Evolutionary conservation across 208 protist genomes (phyloP), one percentile per base, ranked within the genome.

Genomic region (Blechomonas ayalai): DNA sequence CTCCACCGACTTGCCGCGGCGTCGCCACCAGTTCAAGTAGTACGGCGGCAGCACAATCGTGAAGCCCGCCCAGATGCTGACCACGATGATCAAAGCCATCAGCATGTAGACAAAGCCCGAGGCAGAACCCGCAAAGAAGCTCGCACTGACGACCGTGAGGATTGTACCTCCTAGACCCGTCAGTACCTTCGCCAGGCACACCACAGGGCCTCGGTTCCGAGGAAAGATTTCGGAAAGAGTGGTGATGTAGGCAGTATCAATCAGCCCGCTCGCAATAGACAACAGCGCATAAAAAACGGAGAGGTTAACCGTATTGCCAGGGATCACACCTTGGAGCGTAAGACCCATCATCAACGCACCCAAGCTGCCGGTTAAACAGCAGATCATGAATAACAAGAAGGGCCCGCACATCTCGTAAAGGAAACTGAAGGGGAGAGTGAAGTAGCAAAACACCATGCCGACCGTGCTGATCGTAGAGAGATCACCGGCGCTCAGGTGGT

Each of bases 161-260:
- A 76, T 50, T 7, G 76, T 80, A 62, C 70, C 69, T 40, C 76
- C 76, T 18, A 85, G 55, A n/a, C 71, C 58, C 2, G 76, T 74
- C 76, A 85, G 79, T 33, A 85, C 76, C 64, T 85, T 85, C n/a
- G 59, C 76, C 9, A 83, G 60, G 31, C 60, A 67, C 35, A 83
- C 55, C 24, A 78, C 66, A 4, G 68, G 74, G 39, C 74, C 74
- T 27, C 74, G 68, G 56, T 83, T 83, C 34, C 74, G 74, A 16
- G 74, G 74, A 39, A 83, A 83, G 0, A 74, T 38, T 46, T 83
- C 74, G 45, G 67, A 56, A 19, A 83, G 42, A 4, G 64, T 74
- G 24, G 67, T 60, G 52, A 83, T 62, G 41, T 75, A 78, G 18
- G 46, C 57, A 24, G 52, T 61, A 44, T 78, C 69, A 9, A 76